Percentiles rank a stretch among this genome's conserved stretches.
phyloP scores from a whole-genome alignment of 2,329 filamentous ascomycete species.

The Sporothrix protearum region DNA sequence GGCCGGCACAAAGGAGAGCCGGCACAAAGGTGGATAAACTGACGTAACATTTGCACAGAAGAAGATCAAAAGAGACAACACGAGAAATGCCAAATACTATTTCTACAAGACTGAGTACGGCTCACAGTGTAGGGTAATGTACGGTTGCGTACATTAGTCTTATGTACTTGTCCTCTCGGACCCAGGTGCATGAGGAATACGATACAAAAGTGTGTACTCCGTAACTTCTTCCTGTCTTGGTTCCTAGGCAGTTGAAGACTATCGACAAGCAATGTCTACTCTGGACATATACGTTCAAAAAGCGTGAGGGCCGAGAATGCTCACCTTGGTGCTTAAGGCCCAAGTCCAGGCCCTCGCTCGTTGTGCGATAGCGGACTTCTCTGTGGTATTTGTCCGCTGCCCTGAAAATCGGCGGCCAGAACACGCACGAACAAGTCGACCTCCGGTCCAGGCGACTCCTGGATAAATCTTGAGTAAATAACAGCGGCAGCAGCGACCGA shows the following conservation, averaged over 20 bases:
- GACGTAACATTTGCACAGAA: conserved; percentile 2
- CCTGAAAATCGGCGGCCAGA: not conserved
- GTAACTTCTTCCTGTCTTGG: not conserved
- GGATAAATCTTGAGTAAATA: not conserved
- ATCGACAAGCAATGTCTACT: not conserved
- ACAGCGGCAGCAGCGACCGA: not conserved
- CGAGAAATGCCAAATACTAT: not conserved
- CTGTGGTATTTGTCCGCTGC: not conserved
- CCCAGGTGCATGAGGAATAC: not conserved
- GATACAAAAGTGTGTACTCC: no score
- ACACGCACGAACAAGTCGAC: not conserved
- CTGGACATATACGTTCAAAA: no score
- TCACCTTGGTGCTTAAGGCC: not conserved
- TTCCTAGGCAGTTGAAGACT: not conserved
- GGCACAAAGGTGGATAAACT: not conserved
- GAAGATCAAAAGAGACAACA: not conserved
- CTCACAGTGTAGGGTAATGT: no score
- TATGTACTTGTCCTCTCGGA: not conserved
- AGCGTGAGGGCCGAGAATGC: not conserved
- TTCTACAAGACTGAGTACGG: not conserved
- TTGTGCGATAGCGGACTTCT: not conserved
- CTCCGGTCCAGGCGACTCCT: not conserved
- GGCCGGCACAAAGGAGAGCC: not conserved
- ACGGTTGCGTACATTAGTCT: no score
- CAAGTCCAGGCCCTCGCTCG: not conserved